Conservation (phyloP, 1,284 basidiomycete genomes). For the Inonotus obliquus region DNA sequence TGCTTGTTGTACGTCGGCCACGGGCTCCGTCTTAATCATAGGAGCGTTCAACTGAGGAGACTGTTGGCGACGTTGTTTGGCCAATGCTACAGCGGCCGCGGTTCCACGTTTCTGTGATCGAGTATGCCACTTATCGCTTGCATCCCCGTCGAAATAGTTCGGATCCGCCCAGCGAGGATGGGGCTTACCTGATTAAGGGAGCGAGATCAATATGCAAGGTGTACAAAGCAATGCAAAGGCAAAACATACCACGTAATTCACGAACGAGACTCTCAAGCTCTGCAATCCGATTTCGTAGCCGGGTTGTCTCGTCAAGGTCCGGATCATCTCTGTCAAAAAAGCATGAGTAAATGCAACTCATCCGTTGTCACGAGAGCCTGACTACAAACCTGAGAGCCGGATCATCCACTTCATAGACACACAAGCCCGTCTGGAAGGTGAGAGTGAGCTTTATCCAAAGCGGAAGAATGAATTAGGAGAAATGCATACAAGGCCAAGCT, state of each 20-base stretch:
- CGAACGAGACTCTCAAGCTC: slow-evolving; percentile 86
- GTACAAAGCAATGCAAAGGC: not conserved
- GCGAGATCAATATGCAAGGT: slow-evolving; percentile 6
- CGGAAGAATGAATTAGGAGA: slow-evolving; percentile 19
- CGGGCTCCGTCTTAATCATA: slow-evolving; percentile 22
- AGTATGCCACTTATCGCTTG: slow-evolving; percentile 80
- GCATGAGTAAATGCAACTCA: slow-evolving; percentile 7
- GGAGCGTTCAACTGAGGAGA: slow-evolving; percentile 23
- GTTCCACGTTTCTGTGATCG: slow-evolving; percentile 61
- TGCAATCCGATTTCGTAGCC: slow-evolving; percentile 78
- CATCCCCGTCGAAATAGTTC: slow-evolving; percentile 71
- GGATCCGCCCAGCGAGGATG: slow-evolving; percentile 78
- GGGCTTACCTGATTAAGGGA: slow-evolving; percentile 56
- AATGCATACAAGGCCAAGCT: slow-evolving; percentile 62
- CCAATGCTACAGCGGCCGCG: slow-evolving; percentile 35
- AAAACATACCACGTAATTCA: slow-evolving; percentile 62
- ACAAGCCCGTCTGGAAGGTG: slow-evolving; percentile 69
- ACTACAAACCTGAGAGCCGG: slow-evolving; percentile 71
- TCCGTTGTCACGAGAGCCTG: not conserved
- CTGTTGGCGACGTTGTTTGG: slow-evolving; percentile 29
- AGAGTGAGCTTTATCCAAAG: slow-evolving; percentile 1
- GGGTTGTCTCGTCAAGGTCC: slow-evolving; percentile 75
- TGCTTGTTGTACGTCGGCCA: slow-evolving; percentile 24
- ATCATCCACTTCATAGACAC: slow-evolving; percentile 90
- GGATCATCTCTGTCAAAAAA: slow-evolving; percentile 65